Evolutionary conservation across 805 yeast genomes (phyloP).

Genomic region (Teunomyces kruisii): DNA sequence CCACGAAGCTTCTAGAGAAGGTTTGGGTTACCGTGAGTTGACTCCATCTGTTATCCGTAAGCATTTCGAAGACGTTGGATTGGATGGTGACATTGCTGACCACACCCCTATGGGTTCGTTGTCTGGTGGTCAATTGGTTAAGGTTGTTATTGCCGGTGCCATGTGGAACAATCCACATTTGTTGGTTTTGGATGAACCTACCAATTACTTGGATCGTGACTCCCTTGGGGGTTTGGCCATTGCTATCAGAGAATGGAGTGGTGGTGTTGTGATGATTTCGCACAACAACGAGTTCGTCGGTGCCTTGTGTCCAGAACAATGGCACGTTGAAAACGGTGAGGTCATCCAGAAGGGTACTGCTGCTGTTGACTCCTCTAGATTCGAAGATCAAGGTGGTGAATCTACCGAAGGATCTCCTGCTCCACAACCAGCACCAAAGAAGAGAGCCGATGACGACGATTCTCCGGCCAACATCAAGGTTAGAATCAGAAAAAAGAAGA

Average conservation of each 20-base stretch:
- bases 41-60: slow-evolving; percentile 89
- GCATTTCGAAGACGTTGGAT: slow-evolving; percentile 96
- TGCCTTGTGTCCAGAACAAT: slow-evolving; percentile 96
- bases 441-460: slow-evolving; percentile 68
- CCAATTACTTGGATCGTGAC: slow-evolving; percentile 96
- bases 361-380: slow-evolving; percentile 72
- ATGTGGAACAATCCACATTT: slow-evolving; percentile 99
- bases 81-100: slow-evolving; percentile 97
- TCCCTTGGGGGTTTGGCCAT: slow-evolving; percentile 96
- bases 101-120: slow-evolving; percentile 96
- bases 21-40: slow-evolving; percentile 51
- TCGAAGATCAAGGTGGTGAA: slow-evolving; percentile 73
- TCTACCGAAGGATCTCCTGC: slow-evolving; percentile 47
- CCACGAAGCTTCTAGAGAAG: slow-evolving; percentile 50
- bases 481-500: slow-evolving; percentile 89
- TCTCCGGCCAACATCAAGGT: slow-evolving; percentile 97
- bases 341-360: slow-evolving; percentile 81
- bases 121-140: slow-evolving; percentile 97
- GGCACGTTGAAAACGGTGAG: slow-evolving; percentile 93
- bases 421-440: slow-evolving; percentile 29
- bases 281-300: slow-evolving; percentile 97
- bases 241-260: slow-evolving; percentile 97
- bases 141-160: slow-evolving; percentile 98
- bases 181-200: slow-evolving; percentile 95
- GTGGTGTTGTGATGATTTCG: slow-evolving; percentile 98